These are phyloP conservation scores for Thraustochytrium sp. DNA, from an alignment of 352 stramenopile genomes.

Conservation along the genomic window DNA sequence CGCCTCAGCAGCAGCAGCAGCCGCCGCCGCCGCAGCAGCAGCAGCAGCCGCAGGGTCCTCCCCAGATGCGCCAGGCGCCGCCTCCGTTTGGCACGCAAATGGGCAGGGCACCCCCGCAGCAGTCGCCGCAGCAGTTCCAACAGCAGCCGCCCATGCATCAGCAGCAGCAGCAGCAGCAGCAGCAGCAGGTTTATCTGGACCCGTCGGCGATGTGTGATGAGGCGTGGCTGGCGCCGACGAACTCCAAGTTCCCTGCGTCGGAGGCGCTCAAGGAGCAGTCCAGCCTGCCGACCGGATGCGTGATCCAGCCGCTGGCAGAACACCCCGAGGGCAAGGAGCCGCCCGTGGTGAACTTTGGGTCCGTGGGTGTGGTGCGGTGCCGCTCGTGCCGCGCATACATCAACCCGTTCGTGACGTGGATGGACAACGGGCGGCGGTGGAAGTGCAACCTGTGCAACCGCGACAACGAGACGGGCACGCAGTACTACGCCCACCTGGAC, in stretches of 20 bases:
- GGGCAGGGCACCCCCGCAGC: not conserved
- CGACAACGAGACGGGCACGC: constrained; percentile 75
- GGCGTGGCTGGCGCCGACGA: not conserved
- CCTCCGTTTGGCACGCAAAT: not conserved
- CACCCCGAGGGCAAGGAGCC: constrained; percentile 44
- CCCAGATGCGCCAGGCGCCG: not conserved
- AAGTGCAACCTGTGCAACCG: constrained; percentile 80
- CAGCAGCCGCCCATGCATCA: constrained; percentile 5
- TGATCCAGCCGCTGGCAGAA: constrained; percentile 48
- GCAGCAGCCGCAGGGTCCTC: not conserved
- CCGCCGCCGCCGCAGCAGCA: not conserved
- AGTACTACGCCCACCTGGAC: constrained; percentile 97
- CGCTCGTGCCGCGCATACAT: constrained; percentile 84
- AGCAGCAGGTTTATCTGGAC: not conserved
- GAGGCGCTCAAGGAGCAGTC: constrained; percentile 22
- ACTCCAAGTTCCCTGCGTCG: constrained; percentile 26
- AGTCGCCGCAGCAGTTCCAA: not conserved
- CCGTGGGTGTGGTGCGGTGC: constrained; percentile 71
- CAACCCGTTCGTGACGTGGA: constrained; percentile 79
- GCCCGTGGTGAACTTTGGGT: constrained; percentile 53
- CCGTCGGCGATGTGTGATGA: not conserved
- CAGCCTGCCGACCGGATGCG: constrained; percentile 24
- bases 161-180: not conserved
- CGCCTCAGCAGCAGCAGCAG: not conserved
- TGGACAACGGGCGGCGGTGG: constrained; percentile 74